Conservation (phyloP, 805 yeast species). For the Saccharomycopsis fodiens region DNA sequence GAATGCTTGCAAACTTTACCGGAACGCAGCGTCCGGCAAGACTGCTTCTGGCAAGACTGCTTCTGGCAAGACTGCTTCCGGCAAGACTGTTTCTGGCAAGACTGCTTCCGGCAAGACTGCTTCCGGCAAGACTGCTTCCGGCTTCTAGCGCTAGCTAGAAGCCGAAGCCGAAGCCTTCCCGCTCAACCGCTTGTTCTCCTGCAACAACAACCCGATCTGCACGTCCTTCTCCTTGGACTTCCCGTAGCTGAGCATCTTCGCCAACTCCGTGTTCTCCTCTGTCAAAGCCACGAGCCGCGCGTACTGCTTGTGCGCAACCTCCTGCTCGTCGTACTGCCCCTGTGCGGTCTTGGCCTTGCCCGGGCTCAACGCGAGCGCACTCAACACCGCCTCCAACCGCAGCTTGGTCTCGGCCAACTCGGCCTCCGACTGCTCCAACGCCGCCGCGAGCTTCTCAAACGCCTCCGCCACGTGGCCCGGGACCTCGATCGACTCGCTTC, state of each 20-base stretch:
- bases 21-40: no score
- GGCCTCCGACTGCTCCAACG: constrained; percentile 37
- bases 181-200: constrained; percentile 42
- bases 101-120: no score
- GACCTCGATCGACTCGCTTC: constrained; percentile 24
- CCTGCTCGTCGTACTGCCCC: constrained; percentile 68
- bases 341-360: constrained; percentile 36
- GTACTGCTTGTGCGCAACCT: constrained; percentile 65
- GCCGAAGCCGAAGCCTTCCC: no score
- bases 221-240: constrained; percentile 63
- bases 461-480: constrained; percentile 40
- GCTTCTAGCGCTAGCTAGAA: no score
- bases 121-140: no score
- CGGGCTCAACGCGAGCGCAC: constrained; percentile 49
- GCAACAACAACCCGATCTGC: constrained; percentile 53
- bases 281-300: constrained; percentile 51
- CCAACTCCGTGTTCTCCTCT: constrained; percentile 62
- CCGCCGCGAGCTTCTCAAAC: constrained; percentile 40
- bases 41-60: no score
- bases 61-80: no score
- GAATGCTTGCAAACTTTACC: no score
- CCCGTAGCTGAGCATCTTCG: constrained; percentile 69
- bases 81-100: no score
- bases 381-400: constrained; percentile 54
- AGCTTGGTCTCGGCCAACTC: constrained; percentile 57